Evolutionary conservation across 2,329 filamentous ascomycete genomes (phyloP).

Genomic region (Fusarium palustre): DNA sequence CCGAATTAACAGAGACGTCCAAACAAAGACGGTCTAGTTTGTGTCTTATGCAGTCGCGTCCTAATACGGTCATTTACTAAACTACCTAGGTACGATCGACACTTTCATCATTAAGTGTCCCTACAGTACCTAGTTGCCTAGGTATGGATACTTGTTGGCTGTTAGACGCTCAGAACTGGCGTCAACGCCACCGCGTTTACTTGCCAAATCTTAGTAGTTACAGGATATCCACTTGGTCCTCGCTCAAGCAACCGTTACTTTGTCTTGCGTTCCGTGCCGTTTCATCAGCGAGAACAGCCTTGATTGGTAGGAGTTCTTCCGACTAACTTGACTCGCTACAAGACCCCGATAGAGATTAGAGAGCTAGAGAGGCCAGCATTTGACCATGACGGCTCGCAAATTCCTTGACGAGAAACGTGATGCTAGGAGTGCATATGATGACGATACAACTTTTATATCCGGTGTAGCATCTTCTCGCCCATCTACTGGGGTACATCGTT

Average conservation of each 20-base stretch:
- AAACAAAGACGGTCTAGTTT: background rate
- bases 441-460: background rate
- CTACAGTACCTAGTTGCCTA: no score
- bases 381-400: background rate
- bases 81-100: background rate
- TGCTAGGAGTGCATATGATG: background rate
- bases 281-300: conserved; percentile 6
- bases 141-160: conserved; percentile 1
- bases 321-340: conserved; percentile 4
- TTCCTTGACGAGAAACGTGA: background rate
- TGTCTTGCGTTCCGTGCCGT: conserved; percentile 25
- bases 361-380: background rate
- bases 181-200: conserved; percentile 23
- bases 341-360: background rate
- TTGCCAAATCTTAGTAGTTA: background rate
- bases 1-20: background rate
- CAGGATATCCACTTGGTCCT: background rate
- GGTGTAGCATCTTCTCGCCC: background rate
- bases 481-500: background rate
- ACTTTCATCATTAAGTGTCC: conserved; percentile 8
- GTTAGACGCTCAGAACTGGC: conserved; percentile 5
- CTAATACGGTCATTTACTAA: background rate
- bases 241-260: background rate
- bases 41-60: background rate
- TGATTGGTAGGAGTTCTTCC: conserved; percentile 14